phyloP scores from a whole-genome alignment of 2,329 filamentous ascomycete species.

The Hypoxylon sp. region DNA sequence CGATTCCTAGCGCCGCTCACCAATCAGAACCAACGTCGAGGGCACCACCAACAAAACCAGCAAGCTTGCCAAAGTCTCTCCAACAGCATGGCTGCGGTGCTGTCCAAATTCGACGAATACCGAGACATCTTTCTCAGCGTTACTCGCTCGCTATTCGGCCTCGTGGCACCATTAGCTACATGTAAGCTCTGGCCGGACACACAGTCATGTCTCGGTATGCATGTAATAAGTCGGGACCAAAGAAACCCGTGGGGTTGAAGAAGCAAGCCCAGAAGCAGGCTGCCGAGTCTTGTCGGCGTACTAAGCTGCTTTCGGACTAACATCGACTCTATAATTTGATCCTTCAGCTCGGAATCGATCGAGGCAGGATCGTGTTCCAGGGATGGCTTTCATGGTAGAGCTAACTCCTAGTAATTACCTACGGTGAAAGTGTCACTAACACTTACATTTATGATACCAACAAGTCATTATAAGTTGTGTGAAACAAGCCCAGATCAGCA shows the following conservation, averaged over 20 bases:
- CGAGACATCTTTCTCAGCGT: slow-evolving; percentile 13
- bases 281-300: slow-evolving; percentile 19
- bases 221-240: slow-evolving; percentile 15
- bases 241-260: slow-evolving; percentile 30
- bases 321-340: slow-evolving; percentile 30
- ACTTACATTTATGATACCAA: slow-evolving; percentile 20
- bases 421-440: slow-evolving; percentile 20
- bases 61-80: slow-evolving; percentile 22
- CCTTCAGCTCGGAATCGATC: slow-evolving; percentile 38
- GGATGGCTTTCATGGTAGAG: background rate
- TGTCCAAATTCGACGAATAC: slow-evolving; percentile 20
- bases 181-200: background rate
- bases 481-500: background rate
- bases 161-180: background rate
- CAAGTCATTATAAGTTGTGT: background rate
- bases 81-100: slow-evolving; percentile 37
- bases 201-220: slow-evolving; percentile 15
- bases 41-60: slow-evolving; percentile 7
- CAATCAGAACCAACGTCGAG: slow-evolving; percentile 27
- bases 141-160: background rate
- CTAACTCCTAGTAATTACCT: slow-evolving; percentile 9
- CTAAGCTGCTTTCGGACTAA: slow-evolving; percentile 32
- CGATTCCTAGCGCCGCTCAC: slow-evolving; percentile 30
- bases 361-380: slow-evolving; percentile 31
- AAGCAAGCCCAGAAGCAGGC: slow-evolving; percentile 17